A percentile compares a stretch with the other conserved stretches of the same genome.
phyloP scores from a whole-genome alignment of 2,329 filamentous ascomycete species.

The Neonectria sp. region DNA sequence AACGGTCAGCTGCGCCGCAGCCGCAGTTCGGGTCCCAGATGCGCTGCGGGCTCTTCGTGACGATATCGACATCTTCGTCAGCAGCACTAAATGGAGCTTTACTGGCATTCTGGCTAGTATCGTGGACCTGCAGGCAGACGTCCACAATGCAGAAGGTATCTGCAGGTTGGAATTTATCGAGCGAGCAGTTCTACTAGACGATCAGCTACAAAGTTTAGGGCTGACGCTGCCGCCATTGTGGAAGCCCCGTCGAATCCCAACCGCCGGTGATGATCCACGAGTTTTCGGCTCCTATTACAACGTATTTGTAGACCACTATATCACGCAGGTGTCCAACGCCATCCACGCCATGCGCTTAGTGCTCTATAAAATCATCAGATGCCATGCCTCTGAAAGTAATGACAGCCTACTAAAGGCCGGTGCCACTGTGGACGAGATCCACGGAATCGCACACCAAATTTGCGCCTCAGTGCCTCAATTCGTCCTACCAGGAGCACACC shows the following conservation, averaged over 20 bases:
- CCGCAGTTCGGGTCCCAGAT: neutral
- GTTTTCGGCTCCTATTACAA: conserved; percentile 5
- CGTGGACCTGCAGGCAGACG: neutral
- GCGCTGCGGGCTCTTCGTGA: neutral
- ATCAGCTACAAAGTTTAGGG: neutral
- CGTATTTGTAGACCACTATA: neutral
- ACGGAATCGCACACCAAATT: neutral
- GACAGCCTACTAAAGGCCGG: neutral
- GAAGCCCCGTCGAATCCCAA: neutral
- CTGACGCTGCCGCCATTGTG: neutral
- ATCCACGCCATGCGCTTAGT: conserved; percentile 4
- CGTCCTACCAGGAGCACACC: neutral
- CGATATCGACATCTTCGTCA: neutral
- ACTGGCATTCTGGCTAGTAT: neutral
- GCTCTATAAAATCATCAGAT: neutral
- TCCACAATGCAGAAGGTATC: neutral
- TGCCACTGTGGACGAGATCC: neutral
- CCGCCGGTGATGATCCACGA: neutral
- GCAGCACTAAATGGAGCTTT: conserved; percentile 8
- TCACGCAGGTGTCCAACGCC: neutral
- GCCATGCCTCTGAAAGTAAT: neutral
- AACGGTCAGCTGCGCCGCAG: conserved; percentile 6
- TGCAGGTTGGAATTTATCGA: neutral
- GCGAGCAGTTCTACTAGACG: conserved; percentile 1
- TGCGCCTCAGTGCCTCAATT: conserved; percentile 21